Base-by-base conservation (phyloP, 164 flowering plant genomes). In the Tetrastigma voinierianum region DNA sequence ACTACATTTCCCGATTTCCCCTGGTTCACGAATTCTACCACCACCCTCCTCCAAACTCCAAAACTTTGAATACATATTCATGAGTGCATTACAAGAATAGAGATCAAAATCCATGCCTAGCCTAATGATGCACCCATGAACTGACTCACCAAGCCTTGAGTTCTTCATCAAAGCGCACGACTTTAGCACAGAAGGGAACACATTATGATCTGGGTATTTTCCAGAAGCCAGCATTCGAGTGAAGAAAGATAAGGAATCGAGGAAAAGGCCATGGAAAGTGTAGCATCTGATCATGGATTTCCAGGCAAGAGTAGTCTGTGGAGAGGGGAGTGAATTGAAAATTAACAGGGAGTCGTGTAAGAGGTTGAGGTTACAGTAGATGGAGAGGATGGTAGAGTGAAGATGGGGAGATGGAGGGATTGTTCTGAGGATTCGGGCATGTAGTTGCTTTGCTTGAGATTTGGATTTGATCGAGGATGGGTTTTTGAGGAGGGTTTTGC, bases 1-100 rank as follows among this genome's bases (percentile, higher is more conserved):
- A 2, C 19, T 12, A 32, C 13, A 18, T 32, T 43, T 40, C 47
- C 4, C 56, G 17, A 9, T 19, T 20, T 17, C 9, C 24, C 48
- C 56, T 76, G 75, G 68, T 23, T 82, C 60, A 64, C 84, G 69
- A 70, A 67, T 82, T 81, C 66, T 74, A 64, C 86, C 90, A 55
- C 59, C 64, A 23, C 20, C 56, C 17, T 8, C 62, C 24, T 44
- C 66, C 60, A 67, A 59, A 11, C 46, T 44, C 73, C 74, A 82
- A 81, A 90, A 70, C 68, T 86, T 87, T 7, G 81, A 75, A 46
- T 92, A 95, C 96, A 92, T 84, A 69, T 80, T 86, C 93, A 92
- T 85, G 16, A 95, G 83, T 0, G 97, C 96, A 84, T 95, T 95
- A 12, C 90, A 83, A 0, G 93, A 88, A 66, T 87, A 90, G 46